Evolutionary conservation across 768 basidiomycete species (phyloP).

Genomic region (Termitomyces sp.): DNA sequence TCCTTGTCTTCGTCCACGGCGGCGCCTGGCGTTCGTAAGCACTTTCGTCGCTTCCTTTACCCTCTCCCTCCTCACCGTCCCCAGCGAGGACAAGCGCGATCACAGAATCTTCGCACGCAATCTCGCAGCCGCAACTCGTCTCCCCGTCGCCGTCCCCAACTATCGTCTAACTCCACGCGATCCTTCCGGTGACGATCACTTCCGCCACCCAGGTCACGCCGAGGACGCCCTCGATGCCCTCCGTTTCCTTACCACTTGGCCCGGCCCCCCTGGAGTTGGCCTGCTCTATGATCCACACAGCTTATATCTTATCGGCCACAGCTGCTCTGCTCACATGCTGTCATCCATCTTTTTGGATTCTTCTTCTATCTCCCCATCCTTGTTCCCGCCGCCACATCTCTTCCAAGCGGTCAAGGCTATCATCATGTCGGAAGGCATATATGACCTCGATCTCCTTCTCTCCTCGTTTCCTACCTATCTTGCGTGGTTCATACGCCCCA

Average conservation of each 20-base stretch:
- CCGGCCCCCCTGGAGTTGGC: constrained; percentile 25
- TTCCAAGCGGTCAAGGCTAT: constrained; percentile 48
- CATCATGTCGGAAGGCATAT: constrained; percentile 73
- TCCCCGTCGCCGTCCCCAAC: constrained; percentile 68
- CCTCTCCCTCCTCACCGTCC: not conserved
- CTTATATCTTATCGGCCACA: constrained; percentile 71
- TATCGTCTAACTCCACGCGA: constrained; percentile 63
- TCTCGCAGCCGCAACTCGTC: constrained; percentile 46
- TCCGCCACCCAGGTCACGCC: constrained; percentile 71
- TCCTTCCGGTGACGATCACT: constrained; percentile 28
- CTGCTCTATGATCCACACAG: constrained; percentile 31
- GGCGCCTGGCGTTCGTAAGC: constrained; percentile 81
- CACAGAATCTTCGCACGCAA: constrained; percentile 49
- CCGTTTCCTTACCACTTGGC: constrained; percentile 49
- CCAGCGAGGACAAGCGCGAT: constrained; percentile 71
- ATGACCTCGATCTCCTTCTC: constrained; percentile 66
- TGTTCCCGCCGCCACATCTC: constrained; percentile 42
- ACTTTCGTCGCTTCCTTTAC: constrained; percentile 1
- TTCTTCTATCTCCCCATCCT: constrained; percentile 31
- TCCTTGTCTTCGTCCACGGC: constrained; percentile 76
- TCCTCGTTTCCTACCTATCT: constrained; percentile 63
- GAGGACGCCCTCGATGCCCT: constrained; percentile 63
- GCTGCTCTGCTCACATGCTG: constrained; percentile 81
- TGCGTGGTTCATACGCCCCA: constrained; percentile 61
- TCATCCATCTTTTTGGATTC: constrained; percentile 63